Evolutionary conservation across 1,284 basidiomycete species (phyloP).

Genomic region (Veloporphyrellus conicus): DNA sequence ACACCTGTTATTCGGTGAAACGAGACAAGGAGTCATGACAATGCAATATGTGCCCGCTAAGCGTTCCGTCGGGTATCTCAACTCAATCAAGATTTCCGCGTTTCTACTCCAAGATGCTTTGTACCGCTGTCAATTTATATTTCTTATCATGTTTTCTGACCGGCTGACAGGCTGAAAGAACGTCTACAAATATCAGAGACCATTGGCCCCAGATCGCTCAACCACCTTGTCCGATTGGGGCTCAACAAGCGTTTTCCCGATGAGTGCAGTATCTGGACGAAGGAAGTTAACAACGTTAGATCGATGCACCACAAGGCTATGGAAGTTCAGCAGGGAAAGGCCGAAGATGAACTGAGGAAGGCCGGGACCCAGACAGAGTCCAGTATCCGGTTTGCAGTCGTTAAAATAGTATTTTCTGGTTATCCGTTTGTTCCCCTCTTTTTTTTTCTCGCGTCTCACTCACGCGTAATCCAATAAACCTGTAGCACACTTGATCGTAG

Average conservation of each 20-base stretch:
- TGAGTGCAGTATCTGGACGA: slow-evolving; percentile 26
- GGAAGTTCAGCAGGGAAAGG: slow-evolving; percentile 11
- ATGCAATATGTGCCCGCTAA: slow-evolving; percentile 24
- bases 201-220: slow-evolving; percentile 29
- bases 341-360: slow-evolving; percentile 8
- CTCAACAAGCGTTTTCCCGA: slow-evolving; percentile 32
- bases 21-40: slow-evolving; percentile 34
- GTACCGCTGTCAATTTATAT: slow-evolving; percentile 12
- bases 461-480: not conserved
- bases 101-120: slow-evolving; percentile 21
- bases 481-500: slow-evolving; percentile 22
- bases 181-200: slow-evolving; percentile 28
- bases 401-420: slow-evolving; percentile 22
- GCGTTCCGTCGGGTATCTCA: slow-evolving; percentile 8
- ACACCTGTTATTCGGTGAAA: slow-evolving; percentile 34
- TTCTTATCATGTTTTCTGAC: slow-evolving; percentile 1
- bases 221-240: slow-evolving; percentile 32
- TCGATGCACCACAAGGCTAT: slow-evolving; percentile 3
- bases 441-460: not conserved
- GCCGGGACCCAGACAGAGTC: slow-evolving; percentile 14
- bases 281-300: slow-evolving; percentile 15
- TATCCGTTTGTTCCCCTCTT: slow-evolving; percentile 30
- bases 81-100: slow-evolving; percentile 1
- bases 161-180: slow-evolving; percentile 23
- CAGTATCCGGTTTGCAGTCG: slow-evolving; percentile 26